Evolutionary conservation across 2,329 filamentous ascomycete species (phyloP), one percentile per base, ranked within the genome.

Genomic region (Arthrobotrys sphaeroides): DNA sequence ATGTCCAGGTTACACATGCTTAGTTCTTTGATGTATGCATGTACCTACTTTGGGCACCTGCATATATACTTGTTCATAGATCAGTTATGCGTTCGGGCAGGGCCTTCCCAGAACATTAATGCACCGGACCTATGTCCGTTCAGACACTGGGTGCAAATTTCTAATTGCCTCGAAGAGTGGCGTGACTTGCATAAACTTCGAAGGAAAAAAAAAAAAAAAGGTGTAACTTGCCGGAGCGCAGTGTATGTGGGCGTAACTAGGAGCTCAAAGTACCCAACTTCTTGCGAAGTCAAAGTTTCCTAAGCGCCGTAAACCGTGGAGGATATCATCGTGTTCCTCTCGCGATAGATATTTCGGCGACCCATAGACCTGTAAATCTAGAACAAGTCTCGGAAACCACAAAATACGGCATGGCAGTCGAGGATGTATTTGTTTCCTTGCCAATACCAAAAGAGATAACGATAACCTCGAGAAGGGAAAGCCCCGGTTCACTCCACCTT

Each of bases 231-330:
- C 13, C 31, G 18, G 26, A 18, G 18, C 38, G 51, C 51, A 55
- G 36, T 9, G 1, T 36, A 18, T 22, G 51, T 55, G 9, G 9
- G 31, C 31, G 31, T 10, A 24, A 18, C 10, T 20, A 16, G 51
- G 51, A 24, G 1, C 31, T 24, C 31, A 38, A 31, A 31, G 12
- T 53, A 31, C 13, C 36, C 12, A 5, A n/a, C n/a, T n/a, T n/a
- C n/a, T 16, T 2, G 36, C 12, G 5, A 40, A 33, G 28, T 51
- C 10, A 12, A 51, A 20, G 6, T 28, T 53, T 53, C 47, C 38
- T 55, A 55, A 55, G 9, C 51, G 51, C 51, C 31, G 51, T n/a
- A n/a, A 38, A 55, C 22, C n/a, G 22, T 28, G n/a, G 22, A 24
- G 38, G 51, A 36, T 20, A 24, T 2, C 10, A 38, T 36, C 10